Base-by-base conservation (phyloP, 805 yeast species). In the Ogataea parapolymorpha region DNA sequence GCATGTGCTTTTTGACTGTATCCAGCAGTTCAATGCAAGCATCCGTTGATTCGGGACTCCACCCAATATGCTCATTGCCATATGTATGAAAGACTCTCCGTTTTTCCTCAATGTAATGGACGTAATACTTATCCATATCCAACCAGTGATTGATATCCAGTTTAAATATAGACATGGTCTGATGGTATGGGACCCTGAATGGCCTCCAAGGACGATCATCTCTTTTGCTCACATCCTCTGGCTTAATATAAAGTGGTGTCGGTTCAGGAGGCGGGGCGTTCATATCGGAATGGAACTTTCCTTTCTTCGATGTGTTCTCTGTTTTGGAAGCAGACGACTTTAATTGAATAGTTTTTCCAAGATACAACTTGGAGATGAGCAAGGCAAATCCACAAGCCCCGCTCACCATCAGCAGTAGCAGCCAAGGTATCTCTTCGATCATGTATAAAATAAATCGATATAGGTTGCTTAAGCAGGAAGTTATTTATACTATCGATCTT, bases 141-240 rank as follows among this genome's bases (percentile, higher is more conserved):
- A 82, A 62, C 89, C 89, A 82, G 62, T 82, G 84, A 59, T 82
- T 81, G 26, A 80, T 67, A 55, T 82, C 85, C n/a, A 82, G 68
- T 56, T 77, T 79, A 66, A 72, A 82, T 35, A 82, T 80, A 12
- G 83, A 74, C 89, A 82, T 82, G 2, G 88, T 82, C 61, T 82
- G 89, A 59, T 82, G 87, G 55, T 82, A 82, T 22, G 89, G 89
- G 81, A 85, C 80, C 54, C 89, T 67, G 63, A 82, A 82, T 7
- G 88, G 88, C 62, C 89, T 69, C 89, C 89, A 82, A 10, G 89
- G 88, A 56, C 89, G 68, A 52, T 80, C 89, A 51, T 82, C 86
- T 54, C 80, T 79, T 17, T 71, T 72, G 47, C 67, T 65, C 9
- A 81, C 84, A 50, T 79, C 78, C 35, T 82, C 87, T 2, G 85